Conservation (phyloP, 306 rosid genomes). For the Sophora flavescens region DNA sequence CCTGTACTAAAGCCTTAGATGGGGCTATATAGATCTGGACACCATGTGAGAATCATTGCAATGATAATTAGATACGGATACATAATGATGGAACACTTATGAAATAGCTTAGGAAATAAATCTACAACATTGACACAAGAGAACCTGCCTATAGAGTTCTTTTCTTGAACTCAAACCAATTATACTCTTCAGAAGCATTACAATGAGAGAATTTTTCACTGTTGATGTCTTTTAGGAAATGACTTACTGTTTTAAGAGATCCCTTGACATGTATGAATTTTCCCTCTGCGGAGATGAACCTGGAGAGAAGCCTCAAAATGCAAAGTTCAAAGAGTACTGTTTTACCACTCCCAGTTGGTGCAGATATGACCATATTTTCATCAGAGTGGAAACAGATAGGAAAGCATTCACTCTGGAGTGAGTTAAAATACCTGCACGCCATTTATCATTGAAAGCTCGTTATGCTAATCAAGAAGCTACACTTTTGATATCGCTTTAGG, state of each 20-base stretch:
- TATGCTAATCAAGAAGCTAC: constrained; percentile 29
- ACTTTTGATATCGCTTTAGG: constrained; percentile 25
- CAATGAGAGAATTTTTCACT: constrained; percentile 22
- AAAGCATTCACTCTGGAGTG: constrained; percentile 97
- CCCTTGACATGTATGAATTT: constrained; percentile 73
- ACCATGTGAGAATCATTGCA: constrained; percentile 49
- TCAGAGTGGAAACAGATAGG: constrained; percentile 90
- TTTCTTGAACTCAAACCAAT: constrained; percentile 4
- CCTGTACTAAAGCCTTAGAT: constrained; percentile 97
- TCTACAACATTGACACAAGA: constrained; percentile 7
- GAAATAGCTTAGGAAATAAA: constrained; percentile 9
- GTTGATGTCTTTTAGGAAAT: constrained; percentile 15
- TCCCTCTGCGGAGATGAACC: constrained; percentile 72
- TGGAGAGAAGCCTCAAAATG: constrained; percentile 88
- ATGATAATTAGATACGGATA: constrained; percentile 35
- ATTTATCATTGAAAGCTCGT: constrained; percentile 13
- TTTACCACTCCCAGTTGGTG: constrained; percentile 99
- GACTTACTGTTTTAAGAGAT: constrained; percentile 89
- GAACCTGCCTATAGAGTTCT: constrained; percentile 17
- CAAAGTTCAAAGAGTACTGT: constrained; percentile 96
- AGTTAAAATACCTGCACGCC: constrained; percentile 84
- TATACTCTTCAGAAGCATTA: constrained; percentile 17
- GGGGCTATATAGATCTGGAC: constrained; percentile 90
- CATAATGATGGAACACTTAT: constrained; percentile 17
- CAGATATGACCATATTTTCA: constrained; percentile 90